A percentile compares a stretch with the other conserved stretches of the same genome.
phyloP scores from a whole-genome alignment of 2,329 filamentous ascomycete genomes.

The Fusarium drepaniforme region DNA sequence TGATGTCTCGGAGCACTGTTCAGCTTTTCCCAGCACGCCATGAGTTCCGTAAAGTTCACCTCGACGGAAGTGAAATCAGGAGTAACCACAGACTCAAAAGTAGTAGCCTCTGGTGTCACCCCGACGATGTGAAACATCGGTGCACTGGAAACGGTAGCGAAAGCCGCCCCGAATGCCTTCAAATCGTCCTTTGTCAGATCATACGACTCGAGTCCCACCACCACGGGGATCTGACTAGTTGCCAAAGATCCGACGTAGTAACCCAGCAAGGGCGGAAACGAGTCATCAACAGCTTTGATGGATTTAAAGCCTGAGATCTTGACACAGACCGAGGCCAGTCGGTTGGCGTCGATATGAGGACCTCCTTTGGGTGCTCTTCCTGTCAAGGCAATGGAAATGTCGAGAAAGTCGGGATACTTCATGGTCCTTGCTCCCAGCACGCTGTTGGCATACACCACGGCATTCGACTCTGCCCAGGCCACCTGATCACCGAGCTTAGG shows the following conservation, averaged over 20 bases:
- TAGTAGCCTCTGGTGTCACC: conserved; percentile 52
- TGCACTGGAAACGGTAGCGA: conserved; percentile 55
- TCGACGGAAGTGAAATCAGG: not conserved
- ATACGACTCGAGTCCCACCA: conserved; percentile 33
- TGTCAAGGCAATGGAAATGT: conserved; percentile 57
- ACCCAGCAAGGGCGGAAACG: not conserved
- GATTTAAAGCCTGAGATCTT: not conserved
- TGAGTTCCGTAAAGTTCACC: conserved; percentile 6
- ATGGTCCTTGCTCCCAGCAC: conserved; percentile 57
- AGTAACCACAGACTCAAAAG: not conserved
- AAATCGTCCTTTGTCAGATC: conserved; percentile 46
- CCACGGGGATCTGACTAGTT: not conserved
- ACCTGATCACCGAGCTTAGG: conserved; percentile 52
- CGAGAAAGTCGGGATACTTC: conserved; percentile 60
- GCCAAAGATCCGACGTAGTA: not conserved
- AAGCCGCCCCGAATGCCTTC: conserved; percentile 59
- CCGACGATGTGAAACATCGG: conserved; percentile 59
- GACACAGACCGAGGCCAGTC: conserved; percentile 26
- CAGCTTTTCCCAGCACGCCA: conserved; percentile 13
- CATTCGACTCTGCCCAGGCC: conserved; percentile 60
- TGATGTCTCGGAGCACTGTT: conserved; percentile 21
- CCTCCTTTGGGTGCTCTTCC: conserved; percentile 61
- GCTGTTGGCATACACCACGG: conserved; percentile 60
- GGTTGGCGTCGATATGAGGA: conserved; percentile 57
- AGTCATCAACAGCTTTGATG: not conserved